These are phyloP conservation scores for Populus hybrid DNA, from an alignment of 441 rosid genomes.

Conservation along the genomic window DNA sequence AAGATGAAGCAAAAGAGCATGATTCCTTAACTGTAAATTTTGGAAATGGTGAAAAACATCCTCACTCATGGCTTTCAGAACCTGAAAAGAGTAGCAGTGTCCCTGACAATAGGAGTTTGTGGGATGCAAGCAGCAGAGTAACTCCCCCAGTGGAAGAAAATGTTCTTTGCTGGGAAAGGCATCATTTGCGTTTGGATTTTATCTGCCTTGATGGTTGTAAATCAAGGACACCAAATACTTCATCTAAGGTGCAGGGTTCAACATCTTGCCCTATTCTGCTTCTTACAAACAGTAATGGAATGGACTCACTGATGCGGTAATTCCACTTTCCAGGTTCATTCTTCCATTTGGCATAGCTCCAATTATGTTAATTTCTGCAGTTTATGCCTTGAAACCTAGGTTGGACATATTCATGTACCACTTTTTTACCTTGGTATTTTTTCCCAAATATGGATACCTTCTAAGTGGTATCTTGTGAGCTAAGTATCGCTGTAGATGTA, in stretches of 20 bases:
- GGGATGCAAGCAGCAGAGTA: slow-evolving; percentile 54
- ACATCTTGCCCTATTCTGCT: slow-evolving; percentile 67
- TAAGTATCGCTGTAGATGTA: too few relatives aligned
- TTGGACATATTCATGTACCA: not conserved
- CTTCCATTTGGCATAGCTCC: not conserved
- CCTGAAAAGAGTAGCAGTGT: slow-evolving; percentile 26
- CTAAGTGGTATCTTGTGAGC: not conserved
- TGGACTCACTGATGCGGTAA: slow-evolving; percentile 51
- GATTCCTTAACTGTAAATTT: slow-evolving; percentile 14
- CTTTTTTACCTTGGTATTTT: not conserved
- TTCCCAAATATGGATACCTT: not conserved
- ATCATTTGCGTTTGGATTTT: slow-evolving; percentile 48
- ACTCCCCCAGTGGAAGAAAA: slow-evolving; percentile 63
- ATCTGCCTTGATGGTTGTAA: slow-evolving; percentile 49
- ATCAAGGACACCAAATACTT: slow-evolving; percentile 26
- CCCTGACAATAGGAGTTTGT: slow-evolving; percentile 35
- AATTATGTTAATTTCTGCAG: not conserved
- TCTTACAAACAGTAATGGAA: slow-evolving; percentile 47
- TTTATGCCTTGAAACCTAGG: not conserved
- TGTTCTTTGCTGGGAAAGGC: slow-evolving; percentile 56
- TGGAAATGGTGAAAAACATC: slow-evolving; percentile 23
- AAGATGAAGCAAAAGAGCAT: slow-evolving; percentile 29
- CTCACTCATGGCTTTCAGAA: slow-evolving; percentile 17
- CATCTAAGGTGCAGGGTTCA: slow-evolving; percentile 38
- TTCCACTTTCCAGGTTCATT: slow-evolving; percentile 12